A percentile compares a stretch with the other conserved stretches of the same genome.
phyloP scores from a whole-genome alignment of 441 rosid species.

The Corymbia citriodora region DNA sequence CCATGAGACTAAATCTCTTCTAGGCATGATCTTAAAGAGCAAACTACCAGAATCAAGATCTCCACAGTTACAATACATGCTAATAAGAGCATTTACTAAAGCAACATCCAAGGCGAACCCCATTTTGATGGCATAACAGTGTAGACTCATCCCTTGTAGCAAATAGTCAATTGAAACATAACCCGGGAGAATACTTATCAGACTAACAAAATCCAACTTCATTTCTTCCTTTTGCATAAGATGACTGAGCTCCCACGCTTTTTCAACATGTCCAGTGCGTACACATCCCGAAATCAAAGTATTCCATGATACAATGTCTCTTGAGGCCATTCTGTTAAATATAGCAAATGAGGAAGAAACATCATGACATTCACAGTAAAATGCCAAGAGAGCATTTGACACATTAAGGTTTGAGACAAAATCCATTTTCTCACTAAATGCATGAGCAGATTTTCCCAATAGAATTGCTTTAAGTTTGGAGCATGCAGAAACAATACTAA shows the following conservation, averaged over 20 bases:
- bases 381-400: conserved; percentile 22
- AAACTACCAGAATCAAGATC: conserved; percentile 16
- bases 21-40: conserved; percentile 20
- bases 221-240: conserved; percentile 29
- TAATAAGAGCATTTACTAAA: conserved; percentile 21
- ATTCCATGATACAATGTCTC: conserved; percentile 23
- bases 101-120: conserved; percentile 16
- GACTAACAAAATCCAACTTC: conserved; percentile 18
- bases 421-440: conserved; percentile 18
- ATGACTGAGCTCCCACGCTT: conserved; percentile 10
- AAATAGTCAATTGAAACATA: not conserved
- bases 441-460: conserved; percentile 24
- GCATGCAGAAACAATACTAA: conserved; percentile 37
- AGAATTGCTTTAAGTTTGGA: conserved; percentile 20
- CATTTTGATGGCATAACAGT: conserved; percentile 24
- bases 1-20: conserved; percentile 24
- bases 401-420: conserved; percentile 14
- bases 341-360: conserved; percentile 10
- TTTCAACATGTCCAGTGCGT: conserved; percentile 12
- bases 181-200: conserved; percentile 18
- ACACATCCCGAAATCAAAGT: conserved; percentile 20
- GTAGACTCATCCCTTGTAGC: conserved; percentile 16
- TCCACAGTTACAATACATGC: conserved; percentile 20
- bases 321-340: conserved; percentile 13
- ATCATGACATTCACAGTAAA: conserved; percentile 13